Evolutionary conservation across 129 eudicot genomes (phyloP), one percentile per base, ranked within the genome.

Genomic region (Apium graveolens): DNA sequence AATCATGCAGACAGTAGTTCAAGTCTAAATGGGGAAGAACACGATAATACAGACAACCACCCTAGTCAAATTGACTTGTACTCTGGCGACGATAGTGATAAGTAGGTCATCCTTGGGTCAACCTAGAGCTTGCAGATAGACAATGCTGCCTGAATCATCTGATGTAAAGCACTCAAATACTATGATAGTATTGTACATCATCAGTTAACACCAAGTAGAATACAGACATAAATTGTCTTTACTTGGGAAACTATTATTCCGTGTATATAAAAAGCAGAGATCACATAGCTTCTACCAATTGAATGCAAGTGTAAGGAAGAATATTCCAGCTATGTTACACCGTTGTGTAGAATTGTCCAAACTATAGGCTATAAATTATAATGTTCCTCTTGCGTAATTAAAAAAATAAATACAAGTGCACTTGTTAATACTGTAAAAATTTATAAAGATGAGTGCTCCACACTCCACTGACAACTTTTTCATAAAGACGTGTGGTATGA

Each of bases 21-120:
- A 38, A 48, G 60, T 73, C 77, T 74, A 20, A 41, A 35, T 70
- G 29, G 41, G 16, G 20, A 32, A 44, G 75, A 32, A 62, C 70
- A 79, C 11, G 78, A 85, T 57, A 73, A 20, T 69, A 79, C 37
- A 43, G 86, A 82, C 41, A 74, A 69, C 76, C 29, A 14, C 49
- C 81, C 45, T 27, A 38, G 46, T 62, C 68, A 70, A 41, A 60
- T 16, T 12, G 82, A 82, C 72, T 88, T 37, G 10, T 69, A 84
- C 80, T 91, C 90, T 44, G 84, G 81, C 9, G 88, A 91, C 3
- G 81, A 71, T 18, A 44, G n/a, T 10, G 43, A 41, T 43, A 21
- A 37, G 26, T 34, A 35, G 43, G 39, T 24, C 29, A 0, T 21
- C 13, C 29, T 35, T 34, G 0, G 5, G 24, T 35, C 43, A 70